Percentiles rank a stretch among this genome's conserved stretches.
Conservation (phyloP, 2,329 filamentous ascomycete genomes). For the Aspergillus calidoustus region DNA sequence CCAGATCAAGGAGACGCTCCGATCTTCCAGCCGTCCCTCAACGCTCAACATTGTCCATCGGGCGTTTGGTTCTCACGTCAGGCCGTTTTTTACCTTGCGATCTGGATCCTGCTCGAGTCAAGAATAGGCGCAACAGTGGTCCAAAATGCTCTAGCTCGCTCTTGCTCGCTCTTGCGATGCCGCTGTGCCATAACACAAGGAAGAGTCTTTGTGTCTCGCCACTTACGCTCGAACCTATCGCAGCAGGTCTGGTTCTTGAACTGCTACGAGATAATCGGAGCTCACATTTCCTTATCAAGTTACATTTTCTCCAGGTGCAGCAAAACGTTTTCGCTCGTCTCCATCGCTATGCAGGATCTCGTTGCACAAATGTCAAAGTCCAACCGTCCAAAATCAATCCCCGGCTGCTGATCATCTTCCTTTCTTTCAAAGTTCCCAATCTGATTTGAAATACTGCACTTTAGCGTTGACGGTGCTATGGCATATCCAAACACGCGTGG, state of each 20-base stretch:
- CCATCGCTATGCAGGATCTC: conserved; percentile 6
- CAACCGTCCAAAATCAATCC: background rate
- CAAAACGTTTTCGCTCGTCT: background rate
- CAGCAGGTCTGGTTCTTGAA: background rate
- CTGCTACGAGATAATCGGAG: background rate
- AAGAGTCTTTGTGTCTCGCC: background rate
- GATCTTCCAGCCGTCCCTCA: conserved; percentile 2
- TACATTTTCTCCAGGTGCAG: background rate
- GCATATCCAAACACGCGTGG: background rate
- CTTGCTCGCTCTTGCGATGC: background rate
- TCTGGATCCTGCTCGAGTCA: background rate
- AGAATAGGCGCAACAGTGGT: background rate
- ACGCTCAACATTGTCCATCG: background rate
- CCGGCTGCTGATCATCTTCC: conserved; percentile 1
- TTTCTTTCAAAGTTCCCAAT: conserved; percentile 1
- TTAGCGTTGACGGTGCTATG: conserved; percentile 1
- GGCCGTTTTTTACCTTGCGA: background rate
- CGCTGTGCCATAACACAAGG: background rate
- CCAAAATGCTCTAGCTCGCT: background rate
- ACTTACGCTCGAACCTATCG: background rate
- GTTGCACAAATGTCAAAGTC: background rate
- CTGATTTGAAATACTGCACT: conserved; percentile 13
- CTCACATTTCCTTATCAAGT: conserved; percentile 1
- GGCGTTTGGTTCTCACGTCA: background rate
- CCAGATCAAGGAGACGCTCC: conserved; percentile 6